Conservation (phyloP, 306 rosid genomes). For the Hylodesmum podocarpum region DNA sequence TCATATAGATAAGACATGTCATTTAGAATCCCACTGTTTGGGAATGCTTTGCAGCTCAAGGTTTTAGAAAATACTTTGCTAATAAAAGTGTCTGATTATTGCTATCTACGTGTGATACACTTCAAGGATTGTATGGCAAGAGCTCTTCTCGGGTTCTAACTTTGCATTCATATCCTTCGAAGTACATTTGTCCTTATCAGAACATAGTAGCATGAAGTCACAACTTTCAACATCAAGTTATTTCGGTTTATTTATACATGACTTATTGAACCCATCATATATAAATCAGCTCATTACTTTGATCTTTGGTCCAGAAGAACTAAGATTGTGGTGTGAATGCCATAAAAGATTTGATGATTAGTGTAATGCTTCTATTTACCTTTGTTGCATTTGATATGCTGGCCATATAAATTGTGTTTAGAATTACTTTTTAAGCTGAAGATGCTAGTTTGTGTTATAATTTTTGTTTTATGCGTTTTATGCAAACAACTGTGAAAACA, state of each 20-base stretch:
- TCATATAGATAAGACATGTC: not conserved
- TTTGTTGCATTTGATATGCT: not conserved
- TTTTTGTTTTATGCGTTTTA: not conserved
- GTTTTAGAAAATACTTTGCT: not conserved
- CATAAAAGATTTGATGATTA: not conserved
- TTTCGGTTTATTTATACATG: not conserved
- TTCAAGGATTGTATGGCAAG: not conserved
- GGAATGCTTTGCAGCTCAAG: not conserved
- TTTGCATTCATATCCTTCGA: constrained; percentile 1
- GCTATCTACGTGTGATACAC: not conserved
- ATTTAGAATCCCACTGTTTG: not conserved
- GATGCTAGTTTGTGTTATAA: constrained; percentile 18
- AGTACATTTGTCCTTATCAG: not conserved
- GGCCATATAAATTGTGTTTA: not conserved
- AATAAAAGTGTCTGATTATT: not conserved
- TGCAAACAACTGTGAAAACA: not conserved
- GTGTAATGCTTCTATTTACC: not conserved
- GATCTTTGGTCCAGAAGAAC: not conserved
- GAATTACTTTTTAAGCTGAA: not conserved
- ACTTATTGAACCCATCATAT: not conserved
- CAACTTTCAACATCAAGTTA: not conserved
- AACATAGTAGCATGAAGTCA: not conserved
- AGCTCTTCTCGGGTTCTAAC: not conserved
- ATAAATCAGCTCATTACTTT: not conserved
- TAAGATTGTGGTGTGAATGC: not conserved